Evolutionary conservation across 164 flowering plant genomes (phyloP), one percentile per base, ranked within the genome.

Genomic region (Dillenia suffruticosa): DNA sequence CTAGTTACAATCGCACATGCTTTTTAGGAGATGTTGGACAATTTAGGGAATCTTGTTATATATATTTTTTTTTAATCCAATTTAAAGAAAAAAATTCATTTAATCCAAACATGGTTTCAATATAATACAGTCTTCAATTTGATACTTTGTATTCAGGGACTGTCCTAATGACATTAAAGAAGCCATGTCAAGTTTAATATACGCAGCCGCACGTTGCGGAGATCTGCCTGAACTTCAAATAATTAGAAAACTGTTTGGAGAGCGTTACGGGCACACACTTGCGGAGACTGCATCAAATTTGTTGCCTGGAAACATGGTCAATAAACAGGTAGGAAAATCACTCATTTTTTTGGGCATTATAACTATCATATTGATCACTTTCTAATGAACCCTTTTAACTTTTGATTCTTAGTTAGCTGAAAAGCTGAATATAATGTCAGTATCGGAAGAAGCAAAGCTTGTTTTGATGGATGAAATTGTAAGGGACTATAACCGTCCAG

Each of bases 161-260:
- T 75, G 76, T 56, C 96, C 97, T 2, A 76, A 86, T 75, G 96
- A 86, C 51, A 74, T 93, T 44, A 83, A 80, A 51, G 97, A 89
- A 78, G 96, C 95, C 56, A 78, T 88, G 49, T 89, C 97, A 14
- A 90, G 81, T 70, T 78, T 93, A 24, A 76, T 93, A 70, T 93
- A 68, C 69, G 92, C 96, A 16, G 86, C 96, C 13, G 81, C 90
- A 61, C 80, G 89, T 63, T 86, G 83, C 69, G 97, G 89, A 9
- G 96, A 90, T 61, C 65, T 90, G 0, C 97, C 96, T 8, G 97
- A 93, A 82, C 89, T 93, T 57, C 66, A 65, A 44, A 53, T 3
- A 17, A 73, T 93, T 11, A 63, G 92, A 53, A 76, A 82, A 67
- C 80, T 90, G 50, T 89, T 90, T 61, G 81, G 76, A 10, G 78